Evolutionary conservation across 257 asterid species (phyloP), one percentile per base, ranked within the genome.

Genomic region (Solanum peruvianum): DNA sequence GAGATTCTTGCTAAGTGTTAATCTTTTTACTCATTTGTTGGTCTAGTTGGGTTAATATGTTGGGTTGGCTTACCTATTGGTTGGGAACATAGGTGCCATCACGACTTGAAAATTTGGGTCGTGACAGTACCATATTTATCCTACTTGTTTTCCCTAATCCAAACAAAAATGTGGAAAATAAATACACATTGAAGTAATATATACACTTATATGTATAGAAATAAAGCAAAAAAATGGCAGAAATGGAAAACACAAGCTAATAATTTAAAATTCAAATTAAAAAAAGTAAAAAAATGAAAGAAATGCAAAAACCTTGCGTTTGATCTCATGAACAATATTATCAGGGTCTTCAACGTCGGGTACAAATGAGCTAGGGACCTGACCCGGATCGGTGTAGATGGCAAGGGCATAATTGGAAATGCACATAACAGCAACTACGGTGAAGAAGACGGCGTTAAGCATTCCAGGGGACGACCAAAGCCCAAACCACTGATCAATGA

Each of bases 401-500:
- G 99, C 96, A 77, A 91, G 94, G 58, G 86, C 91, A 84, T 95
- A 96, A 86, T 93, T 92, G 88, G 75, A 89, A 83, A 90, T 52
- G 87, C 94, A 93, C 95, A 93, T 88, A 86, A 85, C 85, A 67
- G 98, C 97, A 62, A 95, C 47, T 85, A 87, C 80, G 14, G 99
- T 94, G 91, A 91, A 96, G 72, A 88, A 94, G 90, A 88, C 90
- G 78, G 93, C 92, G 91, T 96, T 93, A 14, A 96, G 88, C 92
- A 94, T 91, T 18, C 99, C 99, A 11, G 97, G 96, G 0, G 98
- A 93, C 23, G 99, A 90, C 42, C 92, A 84, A 6, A 95, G 92
- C 4, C 98, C 98, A 88, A 95, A 93, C 97, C 98, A 91, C 90
- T 94, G 91, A 88, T 94, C 97, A 56, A 96, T 93, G 93, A 93